Base-by-base conservation (phyloP, 108 stramenopile genomes). In the Aurantiochytrium sp. region DNA sequence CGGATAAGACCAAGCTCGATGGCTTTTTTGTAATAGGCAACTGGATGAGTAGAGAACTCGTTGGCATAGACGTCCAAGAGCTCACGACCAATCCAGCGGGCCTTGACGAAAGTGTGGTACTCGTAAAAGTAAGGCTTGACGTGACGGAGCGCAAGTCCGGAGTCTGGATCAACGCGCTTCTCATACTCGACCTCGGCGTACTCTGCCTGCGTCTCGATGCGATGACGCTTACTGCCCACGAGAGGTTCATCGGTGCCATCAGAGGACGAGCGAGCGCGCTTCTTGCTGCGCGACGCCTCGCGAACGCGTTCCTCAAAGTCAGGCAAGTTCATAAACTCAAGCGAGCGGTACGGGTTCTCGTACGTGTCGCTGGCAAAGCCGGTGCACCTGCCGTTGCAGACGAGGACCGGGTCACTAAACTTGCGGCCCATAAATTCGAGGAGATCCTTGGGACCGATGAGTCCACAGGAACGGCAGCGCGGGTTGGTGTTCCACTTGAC, bases 31-130 rank as follows among this genome's bases (percentile, higher is more conserved):
- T 91, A 94, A 89, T 94, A 91, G 51, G 49, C 90, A 45, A 60
- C 51, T 64, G 92, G 55, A 23, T 94, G 60, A n/a, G 44, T 91
- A 2, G 89, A 91, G 53, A 94, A 94, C 89, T 94, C 93, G 53
- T 58, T 49, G 44, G 60, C 57, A 60, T 92, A 90, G 51, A 93
- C 92, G 21, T 93, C 93, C 43, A 90, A 43, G 35, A 93, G 51
- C 25, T 42, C 16, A 44, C 92, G 89, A 5, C 91, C 93, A 25
- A 92, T 25, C 93, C 93, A 93, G 43, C 93, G 90, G 12, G 72
- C 71, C 88, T 92, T 92, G 71, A 71, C 64, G 53, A 90, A 88
- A 18, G 90, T 91, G 45, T 88, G 51, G 90, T 90, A 92, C 51
- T 88, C 53, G 64, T 90, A 91, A 18, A 88, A 64, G 89, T 91